Conservation (phyloP, 345 rosid genomes). For the Eucalyptus pumila region DNA sequence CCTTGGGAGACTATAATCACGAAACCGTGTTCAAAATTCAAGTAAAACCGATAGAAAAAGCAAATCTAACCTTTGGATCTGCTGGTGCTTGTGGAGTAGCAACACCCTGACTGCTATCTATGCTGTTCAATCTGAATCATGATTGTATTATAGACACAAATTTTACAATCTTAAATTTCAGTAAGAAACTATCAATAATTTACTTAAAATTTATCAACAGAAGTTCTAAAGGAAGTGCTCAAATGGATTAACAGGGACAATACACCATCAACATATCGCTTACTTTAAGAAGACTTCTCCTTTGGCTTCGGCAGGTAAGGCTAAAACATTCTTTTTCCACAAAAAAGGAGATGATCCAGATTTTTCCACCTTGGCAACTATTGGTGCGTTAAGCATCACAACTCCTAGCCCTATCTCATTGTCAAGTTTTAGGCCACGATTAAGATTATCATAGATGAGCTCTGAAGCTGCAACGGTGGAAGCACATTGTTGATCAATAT, state of each 20-base stretch:
- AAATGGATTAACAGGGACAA: not conserved
- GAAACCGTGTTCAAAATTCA: not conserved
- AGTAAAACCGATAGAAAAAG: not conserved
- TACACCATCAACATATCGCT: not conserved
- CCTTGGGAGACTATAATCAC: not conserved
- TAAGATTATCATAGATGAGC: slow-evolving; percentile 11
- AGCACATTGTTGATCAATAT: not conserved
- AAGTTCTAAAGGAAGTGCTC: not conserved
- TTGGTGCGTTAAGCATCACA: slow-evolving; percentile 5
- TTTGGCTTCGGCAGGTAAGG: not conserved
- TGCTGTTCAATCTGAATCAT: not conserved
- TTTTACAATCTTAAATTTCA: not conserved
- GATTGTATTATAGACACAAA: not conserved
- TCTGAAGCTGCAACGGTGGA: not conserved
- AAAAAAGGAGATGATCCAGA: not conserved
- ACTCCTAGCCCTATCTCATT: slow-evolving; percentile 23
- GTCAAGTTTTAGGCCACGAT: not conserved
- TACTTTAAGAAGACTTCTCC: not conserved
- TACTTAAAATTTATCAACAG: not conserved
- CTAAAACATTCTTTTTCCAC: not conserved
- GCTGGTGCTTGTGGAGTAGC: not conserved
- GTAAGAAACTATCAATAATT: not conserved
- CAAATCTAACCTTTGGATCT: not conserved
- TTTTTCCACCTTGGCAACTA: not conserved
- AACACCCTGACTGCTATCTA: not conserved